A percentile compares a stretch with the other conserved stretches of the same genome.
phyloP scores from a whole-genome alignment of 805 yeast species.

The Yarrowia deformans region DNA sequence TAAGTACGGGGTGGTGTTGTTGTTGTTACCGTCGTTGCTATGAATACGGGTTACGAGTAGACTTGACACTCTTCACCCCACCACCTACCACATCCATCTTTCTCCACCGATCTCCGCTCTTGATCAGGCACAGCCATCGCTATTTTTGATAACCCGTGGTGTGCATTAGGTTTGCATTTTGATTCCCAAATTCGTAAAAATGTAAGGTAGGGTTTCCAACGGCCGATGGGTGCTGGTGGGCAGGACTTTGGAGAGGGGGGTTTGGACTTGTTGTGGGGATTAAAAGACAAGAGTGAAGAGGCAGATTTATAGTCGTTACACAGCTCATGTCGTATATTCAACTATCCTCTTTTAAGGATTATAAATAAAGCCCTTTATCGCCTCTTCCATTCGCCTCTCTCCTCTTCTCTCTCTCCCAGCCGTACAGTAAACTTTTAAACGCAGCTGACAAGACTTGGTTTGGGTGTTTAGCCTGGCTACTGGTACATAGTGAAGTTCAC shows the following conservation, averaged over 20 bases:
- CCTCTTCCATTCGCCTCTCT: neutral
- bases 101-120: neutral
- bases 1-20: too few relatives aligned
- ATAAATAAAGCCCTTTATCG: neutral
- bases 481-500: neutral
- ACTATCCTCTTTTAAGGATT: neutral
- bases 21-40: too few relatives aligned
- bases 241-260: neutral
- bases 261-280: too few relatives aligned
- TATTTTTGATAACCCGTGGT: constrained; percentile 34
- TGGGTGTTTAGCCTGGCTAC: constrained; percentile 16
- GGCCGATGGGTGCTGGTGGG: constrained; percentile 23
- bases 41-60: too few relatives aligned
- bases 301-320: neutral
- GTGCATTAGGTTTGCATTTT: constrained; percentile 36
- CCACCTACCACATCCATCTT: too few relatives aligned
- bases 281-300: neutral
- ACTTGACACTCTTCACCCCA: too few relatives aligned
- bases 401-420: constrained; percentile 8
- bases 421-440: constrained; percentile 35
- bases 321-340: neutral
- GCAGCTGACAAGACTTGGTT: constrained; percentile 37
- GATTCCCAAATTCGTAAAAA: constrained; percentile 30
- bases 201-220: constrained; percentile 31
- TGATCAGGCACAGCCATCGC: constrained; percentile 4